A percentile compares a stretch with the other conserved stretches of the same genome.
Conservation (phyloP, 352 stramenopile species). For the Globisporangium rhizosaccharum region DNA sequence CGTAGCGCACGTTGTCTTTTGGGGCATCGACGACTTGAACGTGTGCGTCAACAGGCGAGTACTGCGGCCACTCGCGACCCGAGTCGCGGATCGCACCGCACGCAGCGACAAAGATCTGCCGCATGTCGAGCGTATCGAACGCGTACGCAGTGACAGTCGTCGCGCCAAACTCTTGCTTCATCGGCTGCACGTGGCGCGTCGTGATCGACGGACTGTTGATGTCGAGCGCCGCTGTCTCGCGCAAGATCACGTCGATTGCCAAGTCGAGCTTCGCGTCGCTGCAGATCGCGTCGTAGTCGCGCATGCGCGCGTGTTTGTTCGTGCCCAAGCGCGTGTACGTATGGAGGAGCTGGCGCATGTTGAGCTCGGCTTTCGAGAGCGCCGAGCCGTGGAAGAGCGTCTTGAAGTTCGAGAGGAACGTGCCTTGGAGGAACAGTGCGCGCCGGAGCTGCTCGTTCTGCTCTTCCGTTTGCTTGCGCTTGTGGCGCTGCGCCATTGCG, state of each 20-base stretch:
- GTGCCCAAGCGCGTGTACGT: slow-evolving; percentile 48
- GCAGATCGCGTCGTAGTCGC: slow-evolving; percentile 43
- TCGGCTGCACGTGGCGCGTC: slow-evolving; percentile 21
- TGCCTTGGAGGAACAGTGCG: slow-evolving; percentile 40
- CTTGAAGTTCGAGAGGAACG: slow-evolving; percentile 38
- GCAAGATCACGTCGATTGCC: slow-evolving; percentile 41
- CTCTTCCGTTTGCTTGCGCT: slow-evolving; percentile 24
- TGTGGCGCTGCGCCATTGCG: slow-evolving; percentile 24
- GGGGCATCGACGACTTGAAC: slow-evolving; percentile 31
- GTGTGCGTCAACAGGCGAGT: slow-evolving; percentile 22
- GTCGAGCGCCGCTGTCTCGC: slow-evolving; percentile 34
- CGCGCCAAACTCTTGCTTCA: slow-evolving; percentile 29
- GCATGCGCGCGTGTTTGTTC: slow-evolving; percentile 26
- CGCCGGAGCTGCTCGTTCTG: slow-evolving; percentile 46
- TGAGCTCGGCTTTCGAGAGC: slow-evolving; percentile 24
- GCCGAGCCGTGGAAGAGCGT: slow-evolving; percentile 25
- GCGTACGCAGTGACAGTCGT: slow-evolving; percentile 43
- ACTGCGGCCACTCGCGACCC: slow-evolving; percentile 40
- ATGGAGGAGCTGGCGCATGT: slow-evolving; percentile 47
- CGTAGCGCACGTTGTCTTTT: slow-evolving; percentile 38
- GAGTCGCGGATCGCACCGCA: slow-evolving; percentile 35
- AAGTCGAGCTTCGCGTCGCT: slow-evolving; percentile 41
- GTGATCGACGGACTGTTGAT: slow-evolving; percentile 34
- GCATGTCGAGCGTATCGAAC: slow-evolving; percentile 44
- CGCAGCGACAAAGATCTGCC: slow-evolving; percentile 32